These are phyloP conservation scores for Cladosporium sp. DNA, from an alignment of 2,329 filamentous ascomycete species.

Conservation along the genomic window DNA sequence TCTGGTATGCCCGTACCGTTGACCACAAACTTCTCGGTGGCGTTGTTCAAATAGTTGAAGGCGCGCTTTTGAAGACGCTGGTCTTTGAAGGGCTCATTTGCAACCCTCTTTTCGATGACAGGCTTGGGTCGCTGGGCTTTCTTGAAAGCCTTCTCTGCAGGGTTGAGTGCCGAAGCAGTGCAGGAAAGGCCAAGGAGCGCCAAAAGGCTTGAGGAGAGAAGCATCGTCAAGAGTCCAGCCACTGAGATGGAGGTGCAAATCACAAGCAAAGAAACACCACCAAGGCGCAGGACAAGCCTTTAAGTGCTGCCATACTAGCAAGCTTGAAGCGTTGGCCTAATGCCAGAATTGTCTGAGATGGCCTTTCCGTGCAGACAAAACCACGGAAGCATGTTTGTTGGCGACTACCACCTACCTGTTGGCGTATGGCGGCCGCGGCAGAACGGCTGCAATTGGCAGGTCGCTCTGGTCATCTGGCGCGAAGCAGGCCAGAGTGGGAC, in stretches of 20 bases:
- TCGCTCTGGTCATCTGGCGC: slow-evolving; percentile 3
- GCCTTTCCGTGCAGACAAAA: not conserved
- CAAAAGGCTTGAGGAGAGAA: slow-evolving; percentile 12
- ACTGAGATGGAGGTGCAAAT: not conserved
- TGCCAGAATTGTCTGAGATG: slow-evolving; percentile 1
- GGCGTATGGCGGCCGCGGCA: slow-evolving; percentile 1
- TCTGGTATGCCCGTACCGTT: slow-evolving; percentile 30
- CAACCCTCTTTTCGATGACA: slow-evolving; percentile 11
- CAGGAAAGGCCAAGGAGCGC: slow-evolving; percentile 7
- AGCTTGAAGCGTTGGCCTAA: slow-evolving; percentile 2
- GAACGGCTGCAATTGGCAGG: not conserved
- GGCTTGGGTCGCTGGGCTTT: slow-evolving; percentile 12
- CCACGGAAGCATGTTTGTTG: slow-evolving; percentile 1
- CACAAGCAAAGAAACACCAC: not conserved
- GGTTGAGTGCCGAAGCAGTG: slow-evolving; percentile 7
- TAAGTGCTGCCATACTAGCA: slow-evolving; percentile 1
- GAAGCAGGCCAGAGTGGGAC: not conserved
- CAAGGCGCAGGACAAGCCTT: slow-evolving; percentile 11
- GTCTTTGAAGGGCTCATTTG: slow-evolving; percentile 7
- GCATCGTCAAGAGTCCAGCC: slow-evolving; percentile 11
- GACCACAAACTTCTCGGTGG: slow-evolving; percentile 21
- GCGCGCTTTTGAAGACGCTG: slow-evolving; percentile 8
- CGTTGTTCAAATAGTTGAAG: slow-evolving; percentile 11
- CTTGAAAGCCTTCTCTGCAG: slow-evolving; percentile 11
- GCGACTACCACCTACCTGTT: slow-evolving; percentile 9